Base-by-base conservation (phyloP, 768 basidiomycete genomes). In the Mycena indigotica region DNA sequence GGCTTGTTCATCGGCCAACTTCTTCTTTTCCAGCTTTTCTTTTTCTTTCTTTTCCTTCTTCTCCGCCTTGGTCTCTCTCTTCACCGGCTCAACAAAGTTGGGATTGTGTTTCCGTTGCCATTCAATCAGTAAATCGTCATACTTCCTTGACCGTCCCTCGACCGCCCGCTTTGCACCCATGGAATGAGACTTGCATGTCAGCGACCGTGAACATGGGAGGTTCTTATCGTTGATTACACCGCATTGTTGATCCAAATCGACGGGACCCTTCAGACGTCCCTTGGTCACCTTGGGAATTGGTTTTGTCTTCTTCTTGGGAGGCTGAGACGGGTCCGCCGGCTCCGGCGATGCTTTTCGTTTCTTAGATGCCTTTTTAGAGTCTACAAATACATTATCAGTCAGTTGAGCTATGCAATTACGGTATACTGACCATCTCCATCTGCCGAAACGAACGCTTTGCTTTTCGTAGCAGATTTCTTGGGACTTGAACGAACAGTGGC, bases 151-250 rank as follows among this genome's bases (percentile, higher is more conserved):
- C 3, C 96, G 91, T 29, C 93, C 93, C 60, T 84, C 82, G 1
- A 99, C 95, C 8, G 90, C 85, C 17, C 96, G 89, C 73, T 99
- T 99, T 12, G 93, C 91, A 15, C 93, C 93, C 88, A 99, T 96
- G 2, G 93, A 89, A 70, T 99, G 96, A 4, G 96, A 93, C 73
- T 99, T 99, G 78, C 96, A 99, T 0, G 96, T 98, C 32, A 99
- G 82, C 5, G 94, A 94, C 25, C 96, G 91, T 13, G 94, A 93
- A 69, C 96, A 99, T 0, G 93, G 94, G 5, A 93, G 76, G 41
- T 83, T 83, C 72, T 97, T 97, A 75, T 96, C 95, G 74, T 96
- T 98, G 70, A 97, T 96, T 32, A 98, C 96, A 50, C 96, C 95
- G 66, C 96, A 98, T 63, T 97, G 95, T 55, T 84, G 87, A 76